A percentile compares a stretch with the other conserved stretches of the same genome.
Evolutionary conservation across 306 rosid genomes (phyloP).

Genomic region (Pyrus pyrifolia): DNA sequence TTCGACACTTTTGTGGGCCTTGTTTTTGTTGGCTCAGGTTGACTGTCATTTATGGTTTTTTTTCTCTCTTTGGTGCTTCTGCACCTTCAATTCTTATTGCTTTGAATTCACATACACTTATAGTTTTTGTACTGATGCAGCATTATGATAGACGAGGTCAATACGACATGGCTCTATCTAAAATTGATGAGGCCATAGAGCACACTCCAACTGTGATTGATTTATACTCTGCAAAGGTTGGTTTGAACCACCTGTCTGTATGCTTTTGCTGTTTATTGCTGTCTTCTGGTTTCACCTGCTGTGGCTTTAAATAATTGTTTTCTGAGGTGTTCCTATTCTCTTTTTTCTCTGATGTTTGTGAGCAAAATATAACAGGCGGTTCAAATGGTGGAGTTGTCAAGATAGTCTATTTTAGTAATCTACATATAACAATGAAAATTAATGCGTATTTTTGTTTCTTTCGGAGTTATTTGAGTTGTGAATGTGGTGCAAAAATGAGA

Average conservation of each 20-base stretch:
- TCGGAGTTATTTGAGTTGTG: neutral
- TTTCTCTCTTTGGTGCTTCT: neutral
- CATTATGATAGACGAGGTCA: constrained; percentile 91
- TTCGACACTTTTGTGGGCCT: constrained; percentile 89
- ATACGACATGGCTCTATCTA: constrained; percentile 63
- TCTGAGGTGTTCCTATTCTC: neutral
- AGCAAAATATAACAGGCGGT: neutral
- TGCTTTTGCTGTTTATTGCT: constrained; percentile 5
- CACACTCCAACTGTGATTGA: constrained; percentile 98
- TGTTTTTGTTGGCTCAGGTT: constrained; percentile 95
- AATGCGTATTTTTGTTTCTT: neutral
- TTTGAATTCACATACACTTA: constrained; percentile 12
- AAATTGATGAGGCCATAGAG: constrained; percentile 77
- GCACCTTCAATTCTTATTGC: neutral
- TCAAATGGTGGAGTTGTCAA: neutral
- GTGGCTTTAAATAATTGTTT: neutral
- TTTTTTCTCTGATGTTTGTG: neutral
- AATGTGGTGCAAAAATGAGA: neutral
- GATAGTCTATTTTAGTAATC: neutral
- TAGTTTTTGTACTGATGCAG: constrained; percentile 46
- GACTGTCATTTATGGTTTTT: constrained; percentile 8
- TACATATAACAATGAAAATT: neutral
- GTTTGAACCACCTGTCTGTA: constrained; percentile 4
- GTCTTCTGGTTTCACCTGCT: neutral
- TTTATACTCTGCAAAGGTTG: constrained; percentile 88